A percentile compares a stretch with the other conserved stretches of the same genome.
Conservation (phyloP, 169 alveolate genomes). For the Plasmodium inui region DNA sequence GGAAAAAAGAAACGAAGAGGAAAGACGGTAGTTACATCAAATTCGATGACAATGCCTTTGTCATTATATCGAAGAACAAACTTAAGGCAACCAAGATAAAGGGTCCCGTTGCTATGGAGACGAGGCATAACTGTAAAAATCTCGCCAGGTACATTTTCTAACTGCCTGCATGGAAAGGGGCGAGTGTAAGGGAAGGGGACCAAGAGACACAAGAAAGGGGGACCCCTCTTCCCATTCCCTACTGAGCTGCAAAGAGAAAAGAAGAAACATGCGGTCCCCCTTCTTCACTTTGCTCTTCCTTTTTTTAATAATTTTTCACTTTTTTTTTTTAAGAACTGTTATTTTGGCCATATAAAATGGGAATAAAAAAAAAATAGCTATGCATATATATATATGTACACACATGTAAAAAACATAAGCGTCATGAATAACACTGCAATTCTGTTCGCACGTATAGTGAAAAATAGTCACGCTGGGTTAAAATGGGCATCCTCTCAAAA, state of each 20-base stretch:
- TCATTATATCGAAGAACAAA: conserved; percentile 83
- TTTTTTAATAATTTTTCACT: not conserved
- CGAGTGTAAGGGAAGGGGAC: not conserved
- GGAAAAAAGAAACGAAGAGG: conserved; percentile 84
- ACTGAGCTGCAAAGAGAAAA: not conserved
- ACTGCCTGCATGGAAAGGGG: not conserved
- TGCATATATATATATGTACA: not conserved
- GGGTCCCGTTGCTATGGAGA: conserved; percentile 87
- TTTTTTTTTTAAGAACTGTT: not conserved
- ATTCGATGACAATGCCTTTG: conserved; percentile 88
- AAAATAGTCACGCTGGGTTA: not conserved
- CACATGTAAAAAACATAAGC: not conserved
- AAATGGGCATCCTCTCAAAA: not conserved
- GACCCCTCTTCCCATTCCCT: not conserved
- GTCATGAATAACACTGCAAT: not conserved
- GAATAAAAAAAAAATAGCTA: not conserved
- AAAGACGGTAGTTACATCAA: conserved; percentile 86
- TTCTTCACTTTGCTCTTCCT: not conserved
- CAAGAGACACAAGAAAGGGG: not conserved
- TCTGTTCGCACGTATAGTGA: not conserved
- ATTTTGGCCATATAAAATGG: not conserved
- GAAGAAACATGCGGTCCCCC: not conserved
- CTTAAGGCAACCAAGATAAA: conserved; percentile 83
- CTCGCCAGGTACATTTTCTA: conserved; percentile 81
- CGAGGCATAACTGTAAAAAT: conserved; percentile 83